Base-by-base conservation (phyloP, 2,329 filamentous ascomycete species). In the Paraconiothyrium sp. region DNA sequence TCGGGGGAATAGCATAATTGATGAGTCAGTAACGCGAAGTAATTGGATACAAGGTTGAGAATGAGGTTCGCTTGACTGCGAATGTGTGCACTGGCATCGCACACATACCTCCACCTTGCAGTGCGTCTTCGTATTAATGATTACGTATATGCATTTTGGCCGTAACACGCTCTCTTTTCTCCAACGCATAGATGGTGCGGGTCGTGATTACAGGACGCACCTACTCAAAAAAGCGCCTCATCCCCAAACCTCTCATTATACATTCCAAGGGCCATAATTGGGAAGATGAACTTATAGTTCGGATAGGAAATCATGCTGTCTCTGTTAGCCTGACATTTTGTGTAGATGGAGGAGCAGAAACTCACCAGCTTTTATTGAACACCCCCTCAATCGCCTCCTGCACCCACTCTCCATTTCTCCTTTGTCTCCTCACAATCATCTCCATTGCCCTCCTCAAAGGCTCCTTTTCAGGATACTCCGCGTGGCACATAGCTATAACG, bases 231-330 rank as follows among this genome's bases (percentile, higher is more conserved):
- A 16, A 76, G 24, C 2, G 59, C 60, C 51, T 71, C 72, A 43
- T 78, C 65, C 0, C 75, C 74, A 56, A 74, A 77, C 44, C 67
- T 65, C 67, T 72, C 70, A 4, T 90, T 88, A 83, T 93, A 99
- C 88, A 97, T 90, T 5, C 95, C 95, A 66, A 99, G 79, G 1
- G 95, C 95, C 81, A 96, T 97, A 76, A 98, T 91, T 1, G 94
- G 90, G 80, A 97, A 99, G 61, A 91, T 92, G 78, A 97, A 95
- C 83, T 98, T 99, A 84, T 99, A 99, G 84, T 99, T 99, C 47
- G 94, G 94, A 75, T 99, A 99, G 0, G 93, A 95, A 67, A 99
- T 99, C 93, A 97, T 98, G 84, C 89, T 90, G 72, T 62, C 13
- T 4, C 37, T 34, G 54, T 69, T 62, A 70, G 69, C 63, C 20